A percentile compares a stretch with the other conserved stretches of the same genome.
Conservation (phyloP, 768 basidiomycete genomes). For the Lactifluus rugatus region DNA sequence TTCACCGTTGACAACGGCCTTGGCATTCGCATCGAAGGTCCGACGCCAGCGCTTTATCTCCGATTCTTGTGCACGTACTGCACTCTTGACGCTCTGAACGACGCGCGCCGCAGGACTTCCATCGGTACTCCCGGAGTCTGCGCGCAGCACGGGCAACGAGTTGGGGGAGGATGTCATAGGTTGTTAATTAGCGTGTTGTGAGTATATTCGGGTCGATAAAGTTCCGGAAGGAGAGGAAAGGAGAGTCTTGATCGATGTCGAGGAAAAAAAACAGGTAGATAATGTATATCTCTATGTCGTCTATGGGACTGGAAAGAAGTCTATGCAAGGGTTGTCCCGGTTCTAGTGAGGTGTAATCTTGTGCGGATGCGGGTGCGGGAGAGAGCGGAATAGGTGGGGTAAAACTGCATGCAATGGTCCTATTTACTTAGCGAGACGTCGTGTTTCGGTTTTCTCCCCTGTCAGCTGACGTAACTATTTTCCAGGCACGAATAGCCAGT, state of each 20-base stretch:
- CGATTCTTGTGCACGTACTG: constrained; percentile 61
- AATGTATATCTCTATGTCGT: constrained; percentile 6
- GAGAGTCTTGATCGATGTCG: neutral
- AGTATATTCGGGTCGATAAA: neutral
- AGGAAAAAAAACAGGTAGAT: neutral
- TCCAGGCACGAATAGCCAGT: neutral
- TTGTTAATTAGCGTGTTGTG: constrained; percentile 14
- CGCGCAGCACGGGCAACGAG: constrained; percentile 39
- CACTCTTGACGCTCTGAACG: constrained; percentile 56
- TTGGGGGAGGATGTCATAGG: constrained; percentile 16
- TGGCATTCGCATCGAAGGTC: constrained; percentile 78
- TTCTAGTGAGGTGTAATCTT: constrained; percentile 1
- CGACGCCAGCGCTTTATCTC: constrained; percentile 86
- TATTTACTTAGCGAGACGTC: neutral
- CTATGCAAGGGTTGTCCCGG: neutral
- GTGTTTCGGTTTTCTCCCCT: neutral
- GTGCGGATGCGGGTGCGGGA: neutral
- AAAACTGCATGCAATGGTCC: neutral
- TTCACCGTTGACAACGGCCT: constrained; percentile 59
- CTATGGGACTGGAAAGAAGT: neutral
- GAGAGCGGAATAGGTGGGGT: constrained; percentile 2
- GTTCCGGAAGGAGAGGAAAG: neutral
- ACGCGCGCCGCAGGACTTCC: constrained; percentile 33
- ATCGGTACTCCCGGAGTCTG: constrained; percentile 44
- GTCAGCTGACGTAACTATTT: constrained; percentile 11